These are phyloP conservation scores for Clarireedia hainanense DNA, from an alignment of 2,329 filamentous ascomycete genomes.

Conservation along the genomic window DNA sequence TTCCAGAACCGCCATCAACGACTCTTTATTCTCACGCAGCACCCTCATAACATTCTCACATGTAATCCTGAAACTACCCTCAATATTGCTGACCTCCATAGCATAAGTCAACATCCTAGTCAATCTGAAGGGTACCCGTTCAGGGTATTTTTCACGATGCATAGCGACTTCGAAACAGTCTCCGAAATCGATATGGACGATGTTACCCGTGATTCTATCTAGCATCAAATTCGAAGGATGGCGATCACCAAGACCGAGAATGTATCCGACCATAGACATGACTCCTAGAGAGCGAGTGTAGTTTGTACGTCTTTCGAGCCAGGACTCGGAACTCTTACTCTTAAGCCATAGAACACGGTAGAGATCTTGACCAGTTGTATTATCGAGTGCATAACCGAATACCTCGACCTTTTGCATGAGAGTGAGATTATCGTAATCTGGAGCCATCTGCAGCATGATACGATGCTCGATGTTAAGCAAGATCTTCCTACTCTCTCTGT, in stretches of 20 bases:
- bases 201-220: constrained; percentile 90
- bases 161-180: constrained; percentile 99
- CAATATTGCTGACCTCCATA: constrained; percentile 99
- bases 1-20: constrained; percentile 95
- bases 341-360: constrained; percentile 98
- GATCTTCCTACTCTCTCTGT: constrained; percentile 94
- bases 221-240: constrained; percentile 98
- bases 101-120: constrained; percentile 99
- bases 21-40: constrained; percentile 93
- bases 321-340: constrained; percentile 95
- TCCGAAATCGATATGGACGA: constrained; percentile 98
- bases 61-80: constrained; percentile 95
- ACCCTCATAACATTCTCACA: constrained; percentile 99
- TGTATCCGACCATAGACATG: constrained; percentile 99
- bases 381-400: constrained; percentile 97
- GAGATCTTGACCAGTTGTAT: constrained; percentile 96
- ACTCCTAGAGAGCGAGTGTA: constrained; percentile 95
- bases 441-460: constrained; percentile 99
- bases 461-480: constrained; percentile 98
- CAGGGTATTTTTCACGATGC: constrained; percentile 98
- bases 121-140: constrained; percentile 93
- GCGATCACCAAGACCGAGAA: constrained; percentile 89
- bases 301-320: constrained; percentile 96
- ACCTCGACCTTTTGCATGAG: constrained; percentile 99
- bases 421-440: constrained; percentile 96